Conservation (phyloP, 305 asterid species). For the Solanum aculeatissimum region DNA sequence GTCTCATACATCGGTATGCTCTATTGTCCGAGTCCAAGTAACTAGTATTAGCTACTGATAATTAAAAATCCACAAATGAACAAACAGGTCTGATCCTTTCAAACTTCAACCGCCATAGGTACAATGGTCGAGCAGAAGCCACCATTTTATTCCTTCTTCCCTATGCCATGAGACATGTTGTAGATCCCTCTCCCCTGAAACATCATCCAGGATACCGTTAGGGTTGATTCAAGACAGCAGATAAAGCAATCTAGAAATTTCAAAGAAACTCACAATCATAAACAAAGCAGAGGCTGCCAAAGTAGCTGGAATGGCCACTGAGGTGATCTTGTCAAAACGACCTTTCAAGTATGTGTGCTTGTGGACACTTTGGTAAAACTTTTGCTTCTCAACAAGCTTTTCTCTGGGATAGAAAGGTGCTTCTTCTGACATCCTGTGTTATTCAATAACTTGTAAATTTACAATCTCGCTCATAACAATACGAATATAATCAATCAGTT, state of each 20-base stretch:
- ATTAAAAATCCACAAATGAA: not conserved
- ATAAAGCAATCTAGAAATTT: not conserved
- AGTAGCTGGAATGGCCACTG: conserved; percentile 73
- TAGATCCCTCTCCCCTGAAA: conserved; percentile 14
- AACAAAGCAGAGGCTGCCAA: conserved; percentile 40
- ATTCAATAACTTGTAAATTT: not conserved
- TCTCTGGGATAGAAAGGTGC: conserved; percentile 71
- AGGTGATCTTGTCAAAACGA: conserved; percentile 57
- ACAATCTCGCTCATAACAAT: not conserved
- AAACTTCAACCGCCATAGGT: not conserved
- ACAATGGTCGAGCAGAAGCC: not conserved
- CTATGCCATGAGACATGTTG: conserved; percentile 14
- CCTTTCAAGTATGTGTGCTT: conserved; percentile 71
- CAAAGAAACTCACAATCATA: conserved; percentile 48
- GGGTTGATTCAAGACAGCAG: not conserved
- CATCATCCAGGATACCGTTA: not conserved
- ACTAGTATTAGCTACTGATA: not conserved
- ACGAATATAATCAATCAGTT: not conserved
- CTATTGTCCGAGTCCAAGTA: not conserved
- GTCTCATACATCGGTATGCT: not conserved
- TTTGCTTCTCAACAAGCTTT: conserved; percentile 56
- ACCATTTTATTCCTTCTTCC: conserved; percentile 11
- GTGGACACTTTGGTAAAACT: conserved; percentile 43
- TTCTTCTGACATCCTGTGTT: conserved; percentile 70
- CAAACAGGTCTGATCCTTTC: not conserved